Base-by-base conservation (phyloP, 1,139 yeast genomes). In the Pichia sp. region DNA sequence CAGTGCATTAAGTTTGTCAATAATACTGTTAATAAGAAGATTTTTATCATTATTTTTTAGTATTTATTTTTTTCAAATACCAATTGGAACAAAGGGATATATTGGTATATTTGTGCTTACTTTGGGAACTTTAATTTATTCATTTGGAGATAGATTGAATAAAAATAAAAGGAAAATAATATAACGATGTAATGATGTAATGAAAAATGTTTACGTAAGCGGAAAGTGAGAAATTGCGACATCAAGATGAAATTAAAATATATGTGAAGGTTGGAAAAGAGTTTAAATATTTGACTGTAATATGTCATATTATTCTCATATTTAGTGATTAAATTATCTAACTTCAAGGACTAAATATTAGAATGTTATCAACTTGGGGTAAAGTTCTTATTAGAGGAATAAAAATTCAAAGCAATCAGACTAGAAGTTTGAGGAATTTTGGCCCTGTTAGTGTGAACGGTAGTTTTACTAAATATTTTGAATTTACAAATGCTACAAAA, bases 1-100 rank as follows among this genome's bases (percentile, higher is more conserved):
- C 1, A 69, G 78, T 32, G 84, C 90, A 0, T 62, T 84, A 44
- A 79, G 86, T 0, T 78, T 84, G 1, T 74, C 81, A 0, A 75
- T 84, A 30, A 76, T 81, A 1, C 67, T 84, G 31, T 69, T 81
- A 47, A 66, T 81, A 7, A 71, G 92, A 43, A 82, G 83, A 61
- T 77, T 83, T 53, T 63, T 75, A 10, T 81, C 87, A 52, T 65
- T 85, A 48, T 53, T 79, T 32, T 56, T 84, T 29, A 81, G 87
- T 53, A 70, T 72, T 47, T 65, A 63, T 53, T 52, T 79, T 31
- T 81, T 77, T 67, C 74, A 68, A 38, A 78, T 74, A 56, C 53
- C 59, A 3, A 57, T 81, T 46, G 65, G 74, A 38, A 11, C 57
- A 42, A 54, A 71, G 50, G 71, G 72, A 48, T 55, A 61, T n/a